Evolutionary conservation across 495 filamentous ascomycete species (phyloP), one percentile per base, ranked within the genome.

Genomic region (Endocarpon pusillum): DNA sequence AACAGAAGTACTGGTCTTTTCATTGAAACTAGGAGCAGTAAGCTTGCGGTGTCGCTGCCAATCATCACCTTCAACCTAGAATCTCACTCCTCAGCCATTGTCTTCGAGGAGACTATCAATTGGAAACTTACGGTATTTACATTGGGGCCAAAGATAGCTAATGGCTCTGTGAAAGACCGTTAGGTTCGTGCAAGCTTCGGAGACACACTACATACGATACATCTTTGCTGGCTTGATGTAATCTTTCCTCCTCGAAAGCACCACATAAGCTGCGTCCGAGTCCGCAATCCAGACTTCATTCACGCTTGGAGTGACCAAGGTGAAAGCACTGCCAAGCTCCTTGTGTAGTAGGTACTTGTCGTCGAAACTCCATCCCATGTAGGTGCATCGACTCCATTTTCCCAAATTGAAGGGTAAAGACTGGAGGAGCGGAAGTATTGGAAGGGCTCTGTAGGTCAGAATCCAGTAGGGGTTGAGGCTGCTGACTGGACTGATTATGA

Each of bases 31-130:
- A 0, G 42, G 35, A 3, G 51, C 45, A 1, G 57, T 51, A 6
- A 60, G 37, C 32, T 59, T 66, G 11, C 64, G 52, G 33, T 65
- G 60, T 14, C 43, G 53, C 12, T 56, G 51, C 64, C 66, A 71
- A n/a, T 57, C 37, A 11, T 45, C 18, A 6, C 51, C 56, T 19
- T 63, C 52, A 15, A 44, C 47, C 43, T 59, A 36, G 6, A 10
- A 21, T 4, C 16, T 14, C 33, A 2, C 11, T 20, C 34, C 18
- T n/a, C 12, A 15, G 17, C 9, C 15, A 4, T 31, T 10, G 4
- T 29, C 20, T 24, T 11, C 29, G 3, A 21, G 7, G 11, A 34
- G 3, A 15, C 15, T 17, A 3, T 19, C n/a, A n/a, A n/a, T n/a
- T n/a, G n/a, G n/a, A n/a, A 9, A 35, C 50, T 48, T 41, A 57